Base-by-base conservation (phyloP, 768 basidiomycete genomes). In the Porpolomopsis calyptriformis region DNA sequence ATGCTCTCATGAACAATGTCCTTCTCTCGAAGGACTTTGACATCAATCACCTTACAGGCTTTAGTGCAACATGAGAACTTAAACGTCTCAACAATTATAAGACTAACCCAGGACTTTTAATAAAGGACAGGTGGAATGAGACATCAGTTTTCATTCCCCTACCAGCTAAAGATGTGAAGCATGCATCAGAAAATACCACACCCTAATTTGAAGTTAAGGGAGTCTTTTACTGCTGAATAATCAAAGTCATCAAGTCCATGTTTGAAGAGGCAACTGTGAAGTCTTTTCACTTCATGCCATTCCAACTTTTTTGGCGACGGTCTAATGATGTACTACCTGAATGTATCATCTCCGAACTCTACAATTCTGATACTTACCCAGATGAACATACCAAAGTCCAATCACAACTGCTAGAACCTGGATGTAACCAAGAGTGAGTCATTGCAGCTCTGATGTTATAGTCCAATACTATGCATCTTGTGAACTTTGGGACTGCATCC, bases 121-220 rank as follows among this genome's bases (percentile, higher is more conserved):
- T 5, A 31, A 31, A 31, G 29, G 2, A 50, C 47, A 54, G 52
- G 0, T 64, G 63, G 61, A 53, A 41, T 3, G 51, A 48, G 19
- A 48, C 45, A 0, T 52, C 48, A 8, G 59, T 59, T n/a, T 55
- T 45, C 45, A 60, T 54, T 25, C 46, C 20, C 9, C 60, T 52
- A 23, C 64, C 48, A 2, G 47, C 48, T 14, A 53, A 54, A 4
- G 26, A 50, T 2, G 34, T 50, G 8, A 55, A 51, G 14, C 48
- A 54, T 18, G 0, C 4, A 4, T 52, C 54, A 0, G 62, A 66
- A 44, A 52, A 22, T 0, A 48, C 47, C n/a, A 63, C 64, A 4
- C 64, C 63, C 1, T 43, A 47, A 3, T 59, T 67, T 34, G 46
- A 53, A 6, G 54, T 71, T n/a, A 25, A 43, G 1, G 59, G 58